Evolutionary conservation across 768 basidiomycete species (phyloP).

Genomic region (Brasilioporus rufonigricans): DNA sequence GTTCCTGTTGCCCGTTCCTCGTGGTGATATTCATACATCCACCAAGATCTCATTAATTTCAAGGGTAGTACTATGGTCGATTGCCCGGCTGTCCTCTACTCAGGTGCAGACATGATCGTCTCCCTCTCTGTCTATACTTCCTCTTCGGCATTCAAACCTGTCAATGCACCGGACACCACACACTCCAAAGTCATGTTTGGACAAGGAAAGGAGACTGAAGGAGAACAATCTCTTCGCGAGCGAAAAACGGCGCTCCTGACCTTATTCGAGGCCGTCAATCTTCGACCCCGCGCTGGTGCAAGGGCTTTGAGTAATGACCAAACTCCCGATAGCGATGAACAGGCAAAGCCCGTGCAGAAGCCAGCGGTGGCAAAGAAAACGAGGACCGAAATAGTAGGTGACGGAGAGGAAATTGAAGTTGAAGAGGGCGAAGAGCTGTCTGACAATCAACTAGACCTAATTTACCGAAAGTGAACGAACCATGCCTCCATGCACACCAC

Average conservation of each 20-base stretch:
- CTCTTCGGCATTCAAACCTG: constrained; percentile 60
- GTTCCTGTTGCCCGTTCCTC: background rate
- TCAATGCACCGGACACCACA: constrained; percentile 34
- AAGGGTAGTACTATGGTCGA: constrained; percentile 72
- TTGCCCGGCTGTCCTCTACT: constrained; percentile 66
- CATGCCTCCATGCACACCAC: background rate
- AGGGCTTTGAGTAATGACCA: constrained; percentile 30
- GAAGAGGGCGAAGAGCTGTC: constrained; percentile 82
- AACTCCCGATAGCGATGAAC: constrained; percentile 30
- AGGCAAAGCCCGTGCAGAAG: constrained; percentile 40
- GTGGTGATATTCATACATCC: constrained; percentile 1
- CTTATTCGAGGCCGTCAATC: constrained; percentile 69
- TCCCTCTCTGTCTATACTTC: constrained; percentile 72
- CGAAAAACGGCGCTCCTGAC: constrained; percentile 72
- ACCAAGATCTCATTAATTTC: constrained; percentile 62
- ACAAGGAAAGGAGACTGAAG: constrained; percentile 76
- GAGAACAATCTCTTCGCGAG: constrained; percentile 76
- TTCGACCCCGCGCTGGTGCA: constrained; percentile 60
- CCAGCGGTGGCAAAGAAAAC: constrained; percentile 38
- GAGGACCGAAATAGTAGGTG: constrained; percentile 69
- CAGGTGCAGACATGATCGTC: constrained; percentile 76
- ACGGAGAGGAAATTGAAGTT: constrained; percentile 79
- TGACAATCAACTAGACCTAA: constrained; percentile 76
- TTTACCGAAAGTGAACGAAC: constrained; percentile 72
- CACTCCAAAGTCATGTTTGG: constrained; percentile 48